Percentiles rank a stretch among this genome's conserved stretches.
Evolutionary conservation across 176 grass and related monocot species (phyloP).

Genomic region (Carex pumila): DNA sequence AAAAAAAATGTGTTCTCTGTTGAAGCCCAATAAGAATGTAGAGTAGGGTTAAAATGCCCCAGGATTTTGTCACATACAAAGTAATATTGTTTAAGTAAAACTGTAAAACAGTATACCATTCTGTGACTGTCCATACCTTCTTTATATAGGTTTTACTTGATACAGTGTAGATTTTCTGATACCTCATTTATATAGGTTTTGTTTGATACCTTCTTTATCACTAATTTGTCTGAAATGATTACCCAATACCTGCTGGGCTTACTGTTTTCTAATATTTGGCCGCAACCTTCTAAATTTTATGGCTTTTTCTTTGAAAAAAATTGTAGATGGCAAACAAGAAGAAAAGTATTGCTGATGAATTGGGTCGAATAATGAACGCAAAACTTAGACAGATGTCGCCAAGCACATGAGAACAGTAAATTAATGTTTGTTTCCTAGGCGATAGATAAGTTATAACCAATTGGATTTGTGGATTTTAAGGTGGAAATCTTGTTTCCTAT

Average conservation of each 20-base stretch:
- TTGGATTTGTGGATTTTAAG: not conserved
- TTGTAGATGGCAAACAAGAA: conserved; percentile 84
- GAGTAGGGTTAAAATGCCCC: too few species aligned
- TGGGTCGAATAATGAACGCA: conserved; percentile 44
- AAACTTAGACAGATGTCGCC: conserved; percentile 64
- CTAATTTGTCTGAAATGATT: conserved; percentile 2
- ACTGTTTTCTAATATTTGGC: not conserved
- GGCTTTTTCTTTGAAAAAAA: conserved; percentile 4
- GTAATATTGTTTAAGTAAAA: not conserved
- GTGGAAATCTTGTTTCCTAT: not conserved
- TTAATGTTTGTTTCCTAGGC: not conserved
- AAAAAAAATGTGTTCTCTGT: too few species aligned
- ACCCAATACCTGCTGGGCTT: not conserved
- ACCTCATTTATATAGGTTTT: not conserved
- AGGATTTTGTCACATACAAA: too few species aligned
- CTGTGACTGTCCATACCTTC: not conserved
- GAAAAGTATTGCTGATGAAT: conserved; percentile 73
- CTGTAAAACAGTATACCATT: not conserved
- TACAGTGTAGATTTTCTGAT: not conserved
- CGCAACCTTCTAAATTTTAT: not conserved
- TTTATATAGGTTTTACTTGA: not conserved
- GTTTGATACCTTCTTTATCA: not conserved
- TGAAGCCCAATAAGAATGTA: too few species aligned
- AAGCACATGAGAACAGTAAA: conserved; percentile 42
- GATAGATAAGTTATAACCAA: not conserved